Conservation (phyloP, 2,329 filamentous ascomycete species). For the Penicillium brevicompactum region DNA sequence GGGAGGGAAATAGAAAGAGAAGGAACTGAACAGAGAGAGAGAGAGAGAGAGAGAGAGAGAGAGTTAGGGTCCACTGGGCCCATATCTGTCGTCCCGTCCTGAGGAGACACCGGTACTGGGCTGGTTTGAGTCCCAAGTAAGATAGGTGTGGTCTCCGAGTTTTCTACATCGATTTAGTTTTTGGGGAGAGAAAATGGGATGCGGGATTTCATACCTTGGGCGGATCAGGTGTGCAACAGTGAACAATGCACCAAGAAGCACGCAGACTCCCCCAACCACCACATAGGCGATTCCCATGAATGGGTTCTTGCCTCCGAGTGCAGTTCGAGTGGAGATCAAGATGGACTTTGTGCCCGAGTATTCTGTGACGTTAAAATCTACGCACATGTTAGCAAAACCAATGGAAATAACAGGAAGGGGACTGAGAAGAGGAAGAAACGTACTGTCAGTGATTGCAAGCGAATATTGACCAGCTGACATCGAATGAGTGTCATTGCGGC, state of each 20-base stretch:
- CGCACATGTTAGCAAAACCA: conserved; percentile 15
- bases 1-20: conserved; percentile 4
- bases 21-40: not conserved
- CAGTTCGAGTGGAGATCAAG: conserved; percentile 82
- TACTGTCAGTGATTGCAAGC: conserved; percentile 77
- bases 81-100: conserved; percentile 57
- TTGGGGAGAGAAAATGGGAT: not conserved
- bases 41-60: not conserved
- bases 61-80: conserved; percentile 25
- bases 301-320: conserved; percentile 92
- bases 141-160: conserved; percentile 95
- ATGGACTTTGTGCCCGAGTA: conserved; percentile 90
- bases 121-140: conserved; percentile 86
- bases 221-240: conserved; percentile 88
- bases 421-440: conserved; percentile 40
- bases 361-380: conserved; percentile 76
- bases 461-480: conserved; percentile 75
- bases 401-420: not conserved
- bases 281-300: conserved; percentile 97
- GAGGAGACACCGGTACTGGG: conserved; percentile 58
- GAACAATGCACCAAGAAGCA: conserved; percentile 84
- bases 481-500: conserved; percentile 71
- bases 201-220: conserved; percentile 66
- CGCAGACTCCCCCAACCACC: conserved; percentile 89
- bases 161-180: conserved; percentile 62